A percentile compares a stretch with the other conserved stretches of the same genome.
Evolutionary conservation across 2,329 filamentous ascomycete genomes (phyloP).

Genomic region (Talaromyces sp.): DNA sequence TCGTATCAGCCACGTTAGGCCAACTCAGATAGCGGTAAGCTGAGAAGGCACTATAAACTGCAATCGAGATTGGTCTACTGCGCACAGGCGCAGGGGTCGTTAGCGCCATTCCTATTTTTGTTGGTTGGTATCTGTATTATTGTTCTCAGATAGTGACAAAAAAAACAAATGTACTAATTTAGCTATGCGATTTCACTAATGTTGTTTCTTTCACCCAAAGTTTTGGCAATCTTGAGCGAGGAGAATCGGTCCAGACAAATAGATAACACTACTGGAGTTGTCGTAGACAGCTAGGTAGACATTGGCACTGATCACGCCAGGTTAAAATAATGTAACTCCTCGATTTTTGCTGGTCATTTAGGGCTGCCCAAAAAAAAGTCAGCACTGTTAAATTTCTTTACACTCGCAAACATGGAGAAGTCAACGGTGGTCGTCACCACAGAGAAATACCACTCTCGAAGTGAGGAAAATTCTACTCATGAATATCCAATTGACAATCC

Average conservation of each 20-base stretch:
- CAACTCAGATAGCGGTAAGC: background rate
- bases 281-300: background rate
- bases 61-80: background rate
- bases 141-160: background rate
- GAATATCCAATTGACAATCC: slow-evolving; percentile 10
- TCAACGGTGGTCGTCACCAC: background rate
- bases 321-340: slow-evolving; percentile 1
- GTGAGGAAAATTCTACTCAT: background rate
- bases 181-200: background rate
- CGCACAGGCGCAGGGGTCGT: background rate
- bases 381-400: background rate
- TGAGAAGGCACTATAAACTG: background rate
- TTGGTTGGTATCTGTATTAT: background rate
- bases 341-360: background rate
- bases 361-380: background rate
- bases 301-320: background rate
- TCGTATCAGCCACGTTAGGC: slow-evolving; percentile 3
- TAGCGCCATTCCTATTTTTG: background rate
- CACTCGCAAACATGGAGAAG: slow-evolving; percentile 4
- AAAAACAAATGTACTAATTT: background rate
- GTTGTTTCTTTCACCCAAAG: background rate
- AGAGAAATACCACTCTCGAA: slow-evolving; percentile 4
- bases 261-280: background rate
- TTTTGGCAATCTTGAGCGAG: slow-evolving; percentile 11
- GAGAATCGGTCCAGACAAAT: background rate